phyloP scores from a whole-genome alignment of 1,284 basidiomycete genomes.

The Ceratobasidium papillatum region DNA sequence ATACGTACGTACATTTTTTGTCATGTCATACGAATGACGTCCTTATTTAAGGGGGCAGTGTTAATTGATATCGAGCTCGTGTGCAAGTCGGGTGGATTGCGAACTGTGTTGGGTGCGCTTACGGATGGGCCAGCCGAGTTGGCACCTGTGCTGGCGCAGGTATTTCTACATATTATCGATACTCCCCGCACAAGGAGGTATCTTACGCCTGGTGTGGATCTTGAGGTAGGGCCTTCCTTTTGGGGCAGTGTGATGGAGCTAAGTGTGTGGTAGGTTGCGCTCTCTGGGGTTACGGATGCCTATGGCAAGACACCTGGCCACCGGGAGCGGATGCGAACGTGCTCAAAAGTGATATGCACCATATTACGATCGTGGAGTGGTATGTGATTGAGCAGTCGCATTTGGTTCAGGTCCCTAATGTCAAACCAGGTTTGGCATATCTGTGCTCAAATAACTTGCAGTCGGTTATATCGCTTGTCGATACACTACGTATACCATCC shows the following conservation, averaged over 20 bases:
- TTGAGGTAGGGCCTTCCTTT: constrained; percentile 73
- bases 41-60: constrained; percentile 55
- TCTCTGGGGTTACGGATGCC: constrained; percentile 89
- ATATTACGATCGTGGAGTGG: constrained; percentile 95
- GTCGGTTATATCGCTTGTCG: constrained; percentile 85
- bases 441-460: constrained; percentile 90
- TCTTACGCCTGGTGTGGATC: constrained; percentile 83
- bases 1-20: constrained; percentile 63
- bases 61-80: constrained; percentile 88
- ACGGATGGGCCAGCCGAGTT: constrained; percentile 90
- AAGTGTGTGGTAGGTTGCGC: constrained; percentile 66
- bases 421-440: constrained; percentile 81
- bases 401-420: constrained; percentile 2
- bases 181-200: constrained; percentile 83
- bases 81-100: constrained; percentile 81
- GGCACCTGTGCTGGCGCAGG: constrained; percentile 81
- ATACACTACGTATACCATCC: constrained; percentile 88
- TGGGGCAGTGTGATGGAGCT: constrained; percentile 40
- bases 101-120: constrained; percentile 86
- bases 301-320: constrained; percentile 84
- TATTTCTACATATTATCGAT: constrained; percentile 88
- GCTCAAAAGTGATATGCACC: constrained; percentile 79
- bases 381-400: constrained; percentile 54
- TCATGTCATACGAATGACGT: background rate
- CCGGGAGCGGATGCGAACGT: constrained; percentile 78